A percentile compares a stretch with the other conserved stretches of the same genome.
These are phyloP conservation scores for Aspergillus pseudoterreus DNA, from an alignment of 2,329 filamentous ascomycete species.

Conservation along the genomic window DNA sequence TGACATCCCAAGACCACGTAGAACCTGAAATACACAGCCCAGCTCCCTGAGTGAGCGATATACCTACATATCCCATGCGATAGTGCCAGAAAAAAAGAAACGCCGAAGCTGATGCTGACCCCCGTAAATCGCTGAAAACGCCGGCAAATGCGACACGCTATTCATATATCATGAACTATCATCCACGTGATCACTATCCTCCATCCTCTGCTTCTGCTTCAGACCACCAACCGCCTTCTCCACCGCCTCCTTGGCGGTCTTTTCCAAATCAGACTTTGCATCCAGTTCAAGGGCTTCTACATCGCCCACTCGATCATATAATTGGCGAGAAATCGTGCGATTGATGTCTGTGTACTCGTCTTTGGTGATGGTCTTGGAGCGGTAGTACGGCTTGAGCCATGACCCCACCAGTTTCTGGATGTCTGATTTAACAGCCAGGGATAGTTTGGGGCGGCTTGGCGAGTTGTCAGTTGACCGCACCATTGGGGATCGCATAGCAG, in stretches of 20 bases:
- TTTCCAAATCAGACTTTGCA: constrained; percentile 68
- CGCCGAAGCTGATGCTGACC: constrained; percentile 15
- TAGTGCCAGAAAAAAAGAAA: constrained; percentile 1
- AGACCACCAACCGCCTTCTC: constrained; percentile 60
- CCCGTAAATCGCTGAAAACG: constrained; percentile 17
- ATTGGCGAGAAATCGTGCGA: constrained; percentile 76
- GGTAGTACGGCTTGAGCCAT: constrained; percentile 78
- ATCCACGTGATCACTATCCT: constrained; percentile 13
- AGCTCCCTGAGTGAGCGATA: no score
- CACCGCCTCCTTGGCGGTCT: constrained; percentile 74
- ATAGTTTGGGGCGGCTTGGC: constrained; percentile 63
- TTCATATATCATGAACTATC: constrained; percentile 15
- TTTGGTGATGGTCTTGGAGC: constrained; percentile 72
- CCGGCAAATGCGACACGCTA: constrained; percentile 15
- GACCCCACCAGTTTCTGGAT: constrained; percentile 84
- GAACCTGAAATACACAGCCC: no score
- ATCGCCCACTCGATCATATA: constrained; percentile 68
- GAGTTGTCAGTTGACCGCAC: constrained; percentile 59
- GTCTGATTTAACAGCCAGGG: constrained; percentile 79
- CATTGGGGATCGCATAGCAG: constrained; percentile 16
- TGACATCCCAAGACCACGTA: no score
- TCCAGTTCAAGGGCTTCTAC: constrained; percentile 60
- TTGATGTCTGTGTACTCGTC: constrained; percentile 94
- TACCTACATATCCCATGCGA: no score
- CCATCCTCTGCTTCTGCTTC: constrained; percentile 18